Base-by-base conservation (phyloP, 2,329 filamentous ascomycete genomes). In the Gliomastix tumulicola region DNA sequence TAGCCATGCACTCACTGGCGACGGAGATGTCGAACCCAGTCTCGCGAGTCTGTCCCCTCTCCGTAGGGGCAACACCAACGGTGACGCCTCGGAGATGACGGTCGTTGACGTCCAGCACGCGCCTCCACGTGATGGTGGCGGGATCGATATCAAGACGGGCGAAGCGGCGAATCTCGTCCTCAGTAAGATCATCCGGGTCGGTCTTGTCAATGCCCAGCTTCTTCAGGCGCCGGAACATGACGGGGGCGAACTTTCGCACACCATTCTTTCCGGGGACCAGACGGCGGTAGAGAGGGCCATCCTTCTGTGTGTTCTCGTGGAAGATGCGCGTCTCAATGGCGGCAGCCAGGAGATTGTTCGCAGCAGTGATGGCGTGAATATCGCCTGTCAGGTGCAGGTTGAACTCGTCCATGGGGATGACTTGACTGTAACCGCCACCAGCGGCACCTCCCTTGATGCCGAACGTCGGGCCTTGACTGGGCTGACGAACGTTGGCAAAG, bases 361-460 rank as follows among this genome's bases (percentile, higher is more conserved):
- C 92, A 20, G 90, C 90, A 36, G 88, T 88, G 54, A 98, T 92
- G 46, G 92, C 92, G 60, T 98, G 92, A 39, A 98, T 97, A 58
- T 98, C 92, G 52, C 92, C 92, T 38, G 92, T 98, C 53, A 98
- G 68, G 61, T 98, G 92, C 55, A 98, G 70, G 65, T 98, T 98
- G 71, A 98, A 98, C 62, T 98, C 92, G 52, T 98, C 92, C 92
- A 98, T 98, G 41, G 92, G 92, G 51, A 98, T 97, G 55, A 98
- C 92, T 62, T 98, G 92, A 60, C 88, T 95, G 76, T 97, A 98
- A 27, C 92, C 92, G 60, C 92, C 92, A 53, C 92, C 92, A 39
- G 92, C 92, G 41, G 92, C 92, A 53, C 92, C 92, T 44, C 92
- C 92, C 73, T 98, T 98, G 74, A 98, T 97, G 53, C 92, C 92